These are phyloP conservation scores for Cercospora sesami DNA, from an alignment of 2,329 filamentous ascomycete species.

Conservation along the genomic window DNA sequence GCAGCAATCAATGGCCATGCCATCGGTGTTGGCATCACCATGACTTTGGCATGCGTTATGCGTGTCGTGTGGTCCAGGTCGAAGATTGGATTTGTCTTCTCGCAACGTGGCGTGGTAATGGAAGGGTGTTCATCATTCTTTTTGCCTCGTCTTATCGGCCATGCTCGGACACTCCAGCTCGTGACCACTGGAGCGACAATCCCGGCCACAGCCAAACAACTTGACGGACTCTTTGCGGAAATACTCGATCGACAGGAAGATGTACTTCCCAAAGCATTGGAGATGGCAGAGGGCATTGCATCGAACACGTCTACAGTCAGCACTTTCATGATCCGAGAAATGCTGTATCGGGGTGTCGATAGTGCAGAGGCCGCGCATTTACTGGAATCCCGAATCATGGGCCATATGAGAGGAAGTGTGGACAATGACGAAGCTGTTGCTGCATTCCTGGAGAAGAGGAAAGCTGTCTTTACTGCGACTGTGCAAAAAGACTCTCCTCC, in stretches of 20 bases:
- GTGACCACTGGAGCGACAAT: constrained; percentile 19
- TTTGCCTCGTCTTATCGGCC: constrained; percentile 24
- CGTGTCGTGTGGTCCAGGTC: constrained; percentile 25
- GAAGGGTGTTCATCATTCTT: constrained; percentile 29
- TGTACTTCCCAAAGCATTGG: constrained; percentile 21
- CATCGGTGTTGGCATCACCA: constrained; percentile 28
- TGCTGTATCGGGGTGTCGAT: constrained; percentile 24
- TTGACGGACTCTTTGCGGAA: constrained; percentile 28
- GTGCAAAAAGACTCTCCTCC: constrained; percentile 25
- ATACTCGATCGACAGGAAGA: constrained; percentile 25
- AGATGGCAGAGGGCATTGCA: constrained; percentile 22
- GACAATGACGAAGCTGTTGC: constrained; percentile 29
- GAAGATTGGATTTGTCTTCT: constrained; percentile 30
- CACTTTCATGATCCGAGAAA: constrained; percentile 30
- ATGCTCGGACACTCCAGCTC: constrained; percentile 22
- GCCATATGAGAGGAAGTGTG: constrained; percentile 23
- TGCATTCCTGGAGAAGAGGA: constrained; percentile 28
- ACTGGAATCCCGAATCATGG: constrained; percentile 27
- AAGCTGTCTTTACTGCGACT: constrained; percentile 23
- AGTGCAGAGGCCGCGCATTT: constrained; percentile 28
- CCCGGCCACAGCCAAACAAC: constrained; percentile 16
- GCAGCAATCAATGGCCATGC: constrained; percentile 29
- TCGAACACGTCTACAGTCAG: constrained; percentile 25
- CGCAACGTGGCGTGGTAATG: constrained; percentile 25
- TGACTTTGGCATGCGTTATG: constrained; percentile 25